Evolutionary conservation across 2,329 filamentous ascomycete species (phyloP), one percentile per base, ranked within the genome.

Genomic region (Arthrobotrys sinensis): DNA sequence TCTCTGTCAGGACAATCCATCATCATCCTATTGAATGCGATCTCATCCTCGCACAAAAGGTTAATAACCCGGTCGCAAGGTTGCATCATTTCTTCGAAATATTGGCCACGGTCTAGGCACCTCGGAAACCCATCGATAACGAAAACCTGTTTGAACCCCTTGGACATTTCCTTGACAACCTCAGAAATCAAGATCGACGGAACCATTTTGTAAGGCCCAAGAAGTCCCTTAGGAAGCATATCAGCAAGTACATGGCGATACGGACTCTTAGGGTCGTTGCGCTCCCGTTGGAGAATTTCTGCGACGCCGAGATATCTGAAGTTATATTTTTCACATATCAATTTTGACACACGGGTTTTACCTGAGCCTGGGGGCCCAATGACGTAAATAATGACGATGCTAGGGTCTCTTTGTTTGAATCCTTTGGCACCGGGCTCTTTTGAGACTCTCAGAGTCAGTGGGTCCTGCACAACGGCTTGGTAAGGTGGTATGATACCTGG

Each of bases 171-270:
- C 43, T 63, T 66, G 5, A 14, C n/a, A 19, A 77, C 71, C 36
- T 77, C 60, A 10, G 66, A 60, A 11, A 67, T 53, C n/a, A 77
- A 52, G 12, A 77, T 66, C n/a, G 66, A 65, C 6, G 60, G 66
- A 53, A 77, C 66, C 52, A 77, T 65, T 28, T 48, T 77, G 52
- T 71, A 77, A 19, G 73, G 73, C 38, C 73, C 73, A 45, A 60
- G 34, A 10, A 66, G 28, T 14, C 73, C 73, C 12, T 66, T 77
- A 10, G 60, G 38, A 14, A 71, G 57, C 73, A 71, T 46, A 45
- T 60, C 43, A 1, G 66, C 66, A 7, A 77, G 28, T 16, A 63
- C 67, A 14, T 40, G n/a, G 21, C 50, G 65, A 19, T 71, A 71
- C 3, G 57, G 57, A 24, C 73, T 77, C 1, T 21, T n/a, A 12